Conservation (phyloP, 257 asterid genomes). For the Thymus quinquecostatus region DNA sequence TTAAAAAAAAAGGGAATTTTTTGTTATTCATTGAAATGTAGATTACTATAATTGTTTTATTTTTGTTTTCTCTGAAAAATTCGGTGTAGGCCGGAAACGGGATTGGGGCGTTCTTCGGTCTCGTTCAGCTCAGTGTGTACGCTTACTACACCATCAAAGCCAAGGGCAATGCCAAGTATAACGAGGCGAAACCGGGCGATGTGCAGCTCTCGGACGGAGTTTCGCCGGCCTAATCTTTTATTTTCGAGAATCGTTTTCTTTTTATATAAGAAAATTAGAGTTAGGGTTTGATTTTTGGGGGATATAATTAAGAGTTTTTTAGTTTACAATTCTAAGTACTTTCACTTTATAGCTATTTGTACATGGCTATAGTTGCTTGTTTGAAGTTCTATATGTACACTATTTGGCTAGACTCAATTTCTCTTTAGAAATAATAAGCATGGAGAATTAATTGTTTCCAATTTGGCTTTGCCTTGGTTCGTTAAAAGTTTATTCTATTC, state of each 20-base stretch:
- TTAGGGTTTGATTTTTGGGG: neutral
- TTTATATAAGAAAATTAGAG: neutral
- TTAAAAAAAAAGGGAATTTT: no score
- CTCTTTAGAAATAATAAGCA: no score
- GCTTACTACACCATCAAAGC: slow-evolving; percentile 27
- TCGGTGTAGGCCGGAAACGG: slow-evolving; percentile 59
- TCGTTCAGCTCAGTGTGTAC: slow-evolving; percentile 43
- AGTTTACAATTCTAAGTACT: no score
- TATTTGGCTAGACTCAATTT: neutral
- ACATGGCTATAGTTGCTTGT: neutral
- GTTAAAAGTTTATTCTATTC: no score
- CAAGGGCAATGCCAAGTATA: neutral
- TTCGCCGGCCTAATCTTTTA: slow-evolving; percentile 8
- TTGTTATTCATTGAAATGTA: neutral
- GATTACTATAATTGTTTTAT: neutral
- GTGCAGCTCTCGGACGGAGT: slow-evolving; percentile 28
- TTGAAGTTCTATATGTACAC: neutral
- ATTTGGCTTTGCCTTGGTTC: no score
- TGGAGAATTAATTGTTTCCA: no score
- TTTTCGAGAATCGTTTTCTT: neutral
- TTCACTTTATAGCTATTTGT: neutral
- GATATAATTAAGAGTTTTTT: neutral
- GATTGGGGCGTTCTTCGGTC: slow-evolving; percentile 46
- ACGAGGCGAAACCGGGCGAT: slow-evolving; percentile 26
- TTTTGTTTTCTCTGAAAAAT: neutral